phyloP scores from a whole-genome alignment of 75 land plant genomes.

The Selaginella moellendorffii region DNA sequence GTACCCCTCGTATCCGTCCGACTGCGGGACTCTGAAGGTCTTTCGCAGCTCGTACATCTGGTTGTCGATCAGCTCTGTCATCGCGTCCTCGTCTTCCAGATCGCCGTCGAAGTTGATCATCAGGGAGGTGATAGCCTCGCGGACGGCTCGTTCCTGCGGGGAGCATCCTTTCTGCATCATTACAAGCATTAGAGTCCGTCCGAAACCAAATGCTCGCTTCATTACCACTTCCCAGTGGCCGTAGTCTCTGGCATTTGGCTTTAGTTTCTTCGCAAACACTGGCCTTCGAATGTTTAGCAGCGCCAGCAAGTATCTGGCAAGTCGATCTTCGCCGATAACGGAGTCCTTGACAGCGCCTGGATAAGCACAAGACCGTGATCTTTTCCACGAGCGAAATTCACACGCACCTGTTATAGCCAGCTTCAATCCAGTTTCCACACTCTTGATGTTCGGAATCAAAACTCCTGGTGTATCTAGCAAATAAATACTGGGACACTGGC shows the following conservation, averaged over 20 bases:
- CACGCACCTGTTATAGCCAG: constrained; percentile 62
- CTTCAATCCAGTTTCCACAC: constrained; percentile 36
- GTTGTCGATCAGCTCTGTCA: constrained; percentile 34
- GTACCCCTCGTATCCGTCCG: constrained; percentile 29
- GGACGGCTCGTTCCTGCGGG: constrained; percentile 22
- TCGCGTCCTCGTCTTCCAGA: constrained; percentile 29
- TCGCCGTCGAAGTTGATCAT: constrained; percentile 37
- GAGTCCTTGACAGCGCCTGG: constrained; percentile 58
- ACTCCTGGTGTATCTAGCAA: constrained; percentile 83
- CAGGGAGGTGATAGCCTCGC: constrained; percentile 24
- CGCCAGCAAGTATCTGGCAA: constrained; percentile 52
- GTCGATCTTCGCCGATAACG: constrained; percentile 40
- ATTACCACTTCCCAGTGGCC: constrained; percentile 7
- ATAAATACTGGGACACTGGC: constrained; percentile 61
- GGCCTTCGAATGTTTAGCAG: constrained; percentile 37
- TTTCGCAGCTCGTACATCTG: constrained; percentile 34
- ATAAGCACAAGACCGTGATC: background rate
- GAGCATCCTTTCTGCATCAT: background rate
- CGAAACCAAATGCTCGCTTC: constrained; percentile 18
- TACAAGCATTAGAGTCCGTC: background rate
- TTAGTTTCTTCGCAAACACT: constrained; percentile 16
- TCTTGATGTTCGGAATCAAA: constrained; percentile 40
- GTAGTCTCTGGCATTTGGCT: background rate
- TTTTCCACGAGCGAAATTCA: background rate
- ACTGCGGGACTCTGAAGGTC: constrained; percentile 28